Evolutionary conservation across 1,284 basidiomycete species (phyloP), one percentile per base, ranked within the genome.

Genomic region (Rugosomyces carneus): DNA sequence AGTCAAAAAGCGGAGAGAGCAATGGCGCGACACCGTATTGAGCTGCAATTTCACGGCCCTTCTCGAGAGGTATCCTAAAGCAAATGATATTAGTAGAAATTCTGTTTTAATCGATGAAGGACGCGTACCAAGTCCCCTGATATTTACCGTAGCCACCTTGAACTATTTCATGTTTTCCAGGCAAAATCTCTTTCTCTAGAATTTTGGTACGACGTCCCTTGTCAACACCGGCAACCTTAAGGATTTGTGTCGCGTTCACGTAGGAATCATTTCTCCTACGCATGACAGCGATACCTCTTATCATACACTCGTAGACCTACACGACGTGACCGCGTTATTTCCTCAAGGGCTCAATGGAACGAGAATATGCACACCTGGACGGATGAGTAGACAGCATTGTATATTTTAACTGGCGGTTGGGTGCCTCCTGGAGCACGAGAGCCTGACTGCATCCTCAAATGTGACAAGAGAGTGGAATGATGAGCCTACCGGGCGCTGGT

Each of bases 91-190:
- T 23, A 38, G 37, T 23, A 26, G 3, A 26, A 2, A 31, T 32
- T 29, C 27, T 10, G 27, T 5, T 16, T 8, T 5, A 45, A 18
- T 10, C 15, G 21, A 23, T 21, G 42, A 53, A 42, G 35, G 44
- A 42, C 46, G 57, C 71, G 62, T 57, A 93, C 95, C 96, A 99
- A 42, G 96, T 99, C 50, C 96, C 96, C 66, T 99, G 96, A 65
- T 98, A 99, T 70, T 97, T 97, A 36, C 96, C 96, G 61, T 98
- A 99, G 34, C 96, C 96, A 40, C 96, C 96, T 65, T 99, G 96
- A 9, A 99, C 93, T 66, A 99, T 99, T 68, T 99, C 95, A 66
- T 99, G 94, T 66, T 92, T 87, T 42, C 94, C 94, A 37, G 89
- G 88, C 34, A 94, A 77, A 52, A 99, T 91, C 70, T 99, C 95